Percentiles rank a stretch among this genome's conserved stretches.
These are phyloP conservation scores for Plenodomus tracheiphilus DNA, from an alignment of 2,329 filamentous ascomycete species.

Conservation along the genomic window DNA sequence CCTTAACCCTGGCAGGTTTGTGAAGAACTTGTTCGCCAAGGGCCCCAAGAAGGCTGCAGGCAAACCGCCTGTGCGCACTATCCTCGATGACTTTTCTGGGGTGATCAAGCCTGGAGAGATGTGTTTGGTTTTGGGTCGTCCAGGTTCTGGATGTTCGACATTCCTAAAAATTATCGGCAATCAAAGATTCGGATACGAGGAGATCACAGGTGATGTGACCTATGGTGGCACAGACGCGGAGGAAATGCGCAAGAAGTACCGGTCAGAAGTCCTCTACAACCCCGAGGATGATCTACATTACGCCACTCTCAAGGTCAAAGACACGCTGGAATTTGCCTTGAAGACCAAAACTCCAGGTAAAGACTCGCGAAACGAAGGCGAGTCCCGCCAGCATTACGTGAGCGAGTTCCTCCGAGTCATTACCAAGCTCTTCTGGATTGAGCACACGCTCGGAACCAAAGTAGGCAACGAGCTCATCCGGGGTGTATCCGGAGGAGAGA, in stretches of 20 bases:
- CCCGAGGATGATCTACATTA: slow-evolving; percentile 79
- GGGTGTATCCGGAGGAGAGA: slow-evolving; percentile 58
- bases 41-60: slow-evolving; percentile 42
- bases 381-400: slow-evolving; percentile 63
- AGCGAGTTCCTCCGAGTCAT: slow-evolving; percentile 67
- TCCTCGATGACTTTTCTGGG: slow-evolving; percentile 67
- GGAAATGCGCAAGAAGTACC: slow-evolving; percentile 61
- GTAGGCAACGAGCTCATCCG: slow-evolving; percentile 76
- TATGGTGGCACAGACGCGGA: slow-evolving; percentile 60
- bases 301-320: slow-evolving; percentile 73
- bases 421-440: slow-evolving; percentile 72
- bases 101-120: slow-evolving; percentile 74
- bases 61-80: slow-evolving; percentile 64
- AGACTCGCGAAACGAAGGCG: slow-evolving; percentile 61
- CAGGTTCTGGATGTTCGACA: slow-evolving; percentile 71
- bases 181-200: slow-evolving; percentile 61
- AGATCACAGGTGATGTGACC: slow-evolving; percentile 58
- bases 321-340: slow-evolving; percentile 74
- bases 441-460: slow-evolving; percentile 72
- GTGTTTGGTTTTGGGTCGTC: slow-evolving; percentile 69
- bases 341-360: slow-evolving; percentile 69
- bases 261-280: slow-evolving; percentile 71
- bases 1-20: slow-evolving; percentile 57
- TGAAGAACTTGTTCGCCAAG: slow-evolving; percentile 56
- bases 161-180: slow-evolving; percentile 72